A percentile compares a stretch with the other conserved stretches of the same genome.
Conservation (phyloP, 176 grass and related monocot species). For the Triticum urartu region DNA sequence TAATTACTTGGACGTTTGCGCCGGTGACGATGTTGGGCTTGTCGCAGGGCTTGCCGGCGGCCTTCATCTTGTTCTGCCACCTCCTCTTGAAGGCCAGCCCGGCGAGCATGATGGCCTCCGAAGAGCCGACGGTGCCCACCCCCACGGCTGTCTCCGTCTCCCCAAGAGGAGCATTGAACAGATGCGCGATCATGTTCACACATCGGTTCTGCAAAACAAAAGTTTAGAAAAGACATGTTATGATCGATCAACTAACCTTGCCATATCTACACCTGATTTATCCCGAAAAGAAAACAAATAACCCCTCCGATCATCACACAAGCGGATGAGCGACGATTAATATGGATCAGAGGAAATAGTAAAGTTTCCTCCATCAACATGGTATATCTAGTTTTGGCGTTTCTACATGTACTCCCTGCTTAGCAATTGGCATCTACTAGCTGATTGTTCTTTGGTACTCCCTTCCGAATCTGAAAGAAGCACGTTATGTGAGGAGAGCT, state of each 20-base stretch:
- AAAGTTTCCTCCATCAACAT: no score
- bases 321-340: no score
- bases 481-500: no score
- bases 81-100: constrained; percentile 80
- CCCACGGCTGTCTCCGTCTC: constrained; percentile 66
- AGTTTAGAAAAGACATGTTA: not conserved
- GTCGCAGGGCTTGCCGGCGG: constrained; percentile 77
- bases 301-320: no score
- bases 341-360: no score
- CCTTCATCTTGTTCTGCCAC: constrained; percentile 88
- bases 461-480: no score
- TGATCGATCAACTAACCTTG: not conserved
- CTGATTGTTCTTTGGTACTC: no score
- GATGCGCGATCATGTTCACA: constrained; percentile 90
- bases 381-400: no score
- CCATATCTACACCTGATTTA: no score
- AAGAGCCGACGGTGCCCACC: constrained; percentile 81
- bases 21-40: constrained; percentile 93
- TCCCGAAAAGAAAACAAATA: no score
- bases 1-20: constrained; percentile 69
- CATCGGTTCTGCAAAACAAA: constrained; percentile 65
- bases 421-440: no score
- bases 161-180: constrained; percentile 81
- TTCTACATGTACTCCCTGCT: no score
- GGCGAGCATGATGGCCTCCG: constrained; percentile 93